These are phyloP conservation scores for Bacterosira constricta DNA, from an alignment of 108 stramenopile genomes.

Conservation along the genomic window DNA sequence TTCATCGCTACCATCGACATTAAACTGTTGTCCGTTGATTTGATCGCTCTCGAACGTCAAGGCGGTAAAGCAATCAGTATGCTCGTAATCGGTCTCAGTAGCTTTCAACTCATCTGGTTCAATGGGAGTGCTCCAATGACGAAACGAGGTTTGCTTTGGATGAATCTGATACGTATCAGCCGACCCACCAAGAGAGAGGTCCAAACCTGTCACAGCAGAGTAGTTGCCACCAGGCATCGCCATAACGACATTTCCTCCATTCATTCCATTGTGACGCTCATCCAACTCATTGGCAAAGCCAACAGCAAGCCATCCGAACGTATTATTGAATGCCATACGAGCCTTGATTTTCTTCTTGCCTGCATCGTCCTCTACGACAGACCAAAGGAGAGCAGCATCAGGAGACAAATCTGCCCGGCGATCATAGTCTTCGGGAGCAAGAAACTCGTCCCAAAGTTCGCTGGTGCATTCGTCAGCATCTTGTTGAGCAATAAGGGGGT, in stretches of 20 bases:
- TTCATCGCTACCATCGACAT: conserved; percentile 55
- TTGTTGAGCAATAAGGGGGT: conserved; percentile 32
- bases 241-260: conserved; percentile 53
- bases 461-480: conserved; percentile 21
- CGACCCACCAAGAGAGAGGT: conserved; percentile 19
- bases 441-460: conserved; percentile 41
- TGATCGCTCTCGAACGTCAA: conserved; percentile 54
- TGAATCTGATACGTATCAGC: conserved; percentile 56
- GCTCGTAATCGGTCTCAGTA: conserved; percentile 14
- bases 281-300: conserved; percentile 48
- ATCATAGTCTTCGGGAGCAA: conserved; percentile 8
- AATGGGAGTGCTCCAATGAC: conserved; percentile 60
- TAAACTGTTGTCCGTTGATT: conserved; percentile 47
- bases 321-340: conserved; percentile 50
- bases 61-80: conserved; percentile 64
- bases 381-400: conserved; percentile 45
- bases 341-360: conserved; percentile 41
- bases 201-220: conserved; percentile 45
- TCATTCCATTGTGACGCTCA: conserved; percentile 51
- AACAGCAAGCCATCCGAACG: conserved; percentile 59
- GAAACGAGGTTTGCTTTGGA: conserved; percentile 45
- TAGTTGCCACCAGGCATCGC: conserved; percentile 57
- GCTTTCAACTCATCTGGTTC: conserved; percentile 15
- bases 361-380: conserved; percentile 38
- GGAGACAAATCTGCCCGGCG: conserved; percentile 23